Base-by-base conservation (phyloP, 352 stramenopile species). In the Globisporangium solare region DNA sequence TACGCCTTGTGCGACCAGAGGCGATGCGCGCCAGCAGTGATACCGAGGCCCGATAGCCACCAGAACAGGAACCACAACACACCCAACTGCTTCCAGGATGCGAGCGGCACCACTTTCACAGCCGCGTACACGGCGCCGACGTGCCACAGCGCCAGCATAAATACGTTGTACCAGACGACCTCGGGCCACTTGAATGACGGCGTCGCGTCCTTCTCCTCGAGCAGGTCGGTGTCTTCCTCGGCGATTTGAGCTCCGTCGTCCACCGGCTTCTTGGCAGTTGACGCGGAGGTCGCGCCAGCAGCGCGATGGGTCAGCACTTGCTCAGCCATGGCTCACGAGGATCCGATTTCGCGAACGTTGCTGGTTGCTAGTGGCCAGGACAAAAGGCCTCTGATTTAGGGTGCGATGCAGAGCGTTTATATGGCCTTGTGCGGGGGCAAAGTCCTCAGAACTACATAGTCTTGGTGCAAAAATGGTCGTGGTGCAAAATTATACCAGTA, bases 1-100 rank as follows among this genome's bases (percentile, higher is more conserved):
- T 99, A 99, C 22, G 93, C 96, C 47, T 92, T 76, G 73, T 99
- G 97, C 20, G 93, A 87, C 97, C 97, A 99, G 14, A 99, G 82
- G 21, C 97, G 88, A 69, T 99, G 97, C 6, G 97, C 96, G 45
- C 97, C 97, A 0, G 95, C 95, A 45, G 97, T 99, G 68, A 99
- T 99, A 55, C 97, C 97, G 37, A 99, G 84, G 0, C 96, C 95
- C 60, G 85, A 91, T 80, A 99, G 85, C 35, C 79, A 70, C 78
- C 79, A 94, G 24, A 94, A 68, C 37, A 63, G 27, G 14, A 74
- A 6, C 83, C 83, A 93, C 21, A 88, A 76, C 58, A 86, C 66
- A 6, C 70, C 54, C 39, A 91, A 58, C 64, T 89, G 68, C 49
- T 22, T 32, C 42, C 74, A 55, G 14, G 75, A 72, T 56, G 66